phyloP scores from a whole-genome alignment of 2,329 filamentous ascomycete genomes.

The Aspergillus viridinutans region DNA sequence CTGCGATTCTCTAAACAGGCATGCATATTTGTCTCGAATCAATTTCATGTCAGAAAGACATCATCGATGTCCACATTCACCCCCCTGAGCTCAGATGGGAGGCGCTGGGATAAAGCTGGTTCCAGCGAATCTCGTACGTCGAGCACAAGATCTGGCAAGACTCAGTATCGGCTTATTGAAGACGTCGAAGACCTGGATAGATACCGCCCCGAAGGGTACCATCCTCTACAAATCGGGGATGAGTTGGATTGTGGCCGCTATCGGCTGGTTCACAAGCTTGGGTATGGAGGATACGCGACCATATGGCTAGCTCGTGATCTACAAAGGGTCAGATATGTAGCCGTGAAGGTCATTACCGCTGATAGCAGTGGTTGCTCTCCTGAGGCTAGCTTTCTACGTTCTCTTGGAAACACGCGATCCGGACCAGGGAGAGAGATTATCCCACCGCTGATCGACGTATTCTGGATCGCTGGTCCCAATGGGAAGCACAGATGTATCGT shows the following conservation, averaged over 20 bases:
- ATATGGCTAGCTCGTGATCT: constrained; percentile 33
- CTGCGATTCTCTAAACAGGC: not conserved
- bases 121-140: constrained; percentile 4
- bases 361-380: constrained; percentile 10
- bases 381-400: constrained; percentile 10
- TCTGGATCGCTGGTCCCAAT: constrained; percentile 19
- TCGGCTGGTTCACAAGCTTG: constrained; percentile 13
- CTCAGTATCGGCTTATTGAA: constrained; percentile 14
- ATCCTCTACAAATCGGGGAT: constrained; percentile 5
- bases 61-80: constrained; percentile 1
- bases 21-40: not conserved
- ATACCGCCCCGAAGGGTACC: constrained; percentile 6
- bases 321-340: constrained; percentile 22
- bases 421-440: constrained; percentile 11
- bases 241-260: constrained; percentile 9
- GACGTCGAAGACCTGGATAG: constrained; percentile 16
- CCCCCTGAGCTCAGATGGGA: not conserved
- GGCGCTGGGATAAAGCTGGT: not conserved
- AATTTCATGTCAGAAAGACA: constrained; percentile 2
- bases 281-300: constrained; percentile 25
- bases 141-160: constrained; percentile 5
- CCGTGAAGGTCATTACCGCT: constrained; percentile 32
- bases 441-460: constrained; percentile 23
- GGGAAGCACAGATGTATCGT: constrained; percentile 20
- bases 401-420: constrained; percentile 2